Base-by-base conservation (phyloP, 192 early-diverging fungal species). In the Backusella liffmaniae region DNA sequence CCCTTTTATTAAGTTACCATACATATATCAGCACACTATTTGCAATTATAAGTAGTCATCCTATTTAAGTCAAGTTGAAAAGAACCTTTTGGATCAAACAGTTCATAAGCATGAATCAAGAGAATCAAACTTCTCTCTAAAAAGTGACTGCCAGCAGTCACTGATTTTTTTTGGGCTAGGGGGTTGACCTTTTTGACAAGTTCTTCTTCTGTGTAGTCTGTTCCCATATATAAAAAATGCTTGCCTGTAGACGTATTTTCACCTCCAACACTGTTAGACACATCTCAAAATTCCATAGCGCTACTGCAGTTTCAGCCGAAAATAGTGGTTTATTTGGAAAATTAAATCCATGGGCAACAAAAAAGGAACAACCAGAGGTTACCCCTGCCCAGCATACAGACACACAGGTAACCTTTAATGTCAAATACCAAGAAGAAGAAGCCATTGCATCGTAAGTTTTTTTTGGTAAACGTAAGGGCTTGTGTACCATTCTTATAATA, bases 341-440 rank as follows among this genome's bases (percentile, higher is more conserved):
- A 37, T 74, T 76, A 36, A 83, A 71, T 21, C 76, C 66, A 36
- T 70, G 36, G 82, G 83, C 66, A 71, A 79, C 66, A 71, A 80
- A 37, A 53, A 66, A 42, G 4, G 21, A 9, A 23, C 37, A 34
- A 51, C 74, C n/a, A 75, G 71, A 36, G 67, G 72, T 6, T 70
- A 77, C 53, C 6, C 77, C 46, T 71, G 76, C 66, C 68, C 80
- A 65, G 77, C 76, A 53, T 15, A 42, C 70, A 35, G 51, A 26
- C 8, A 51, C 67, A 30, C 41, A 37, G 16, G 72, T 66, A 26
- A 78, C 77, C 10, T 79, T 79, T 59, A 67, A 79, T 35, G 77
- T 79, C 10, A 70, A 69, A 34, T 79, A 70, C 29, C 34, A 72
- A 26, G 77, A 79, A 44, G 73, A 79, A 16, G 32, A 65, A 34